Conservation (phyloP, 2,329 filamentous ascomycete genomes). For the Fonsecaea multimorphosa region DNA sequence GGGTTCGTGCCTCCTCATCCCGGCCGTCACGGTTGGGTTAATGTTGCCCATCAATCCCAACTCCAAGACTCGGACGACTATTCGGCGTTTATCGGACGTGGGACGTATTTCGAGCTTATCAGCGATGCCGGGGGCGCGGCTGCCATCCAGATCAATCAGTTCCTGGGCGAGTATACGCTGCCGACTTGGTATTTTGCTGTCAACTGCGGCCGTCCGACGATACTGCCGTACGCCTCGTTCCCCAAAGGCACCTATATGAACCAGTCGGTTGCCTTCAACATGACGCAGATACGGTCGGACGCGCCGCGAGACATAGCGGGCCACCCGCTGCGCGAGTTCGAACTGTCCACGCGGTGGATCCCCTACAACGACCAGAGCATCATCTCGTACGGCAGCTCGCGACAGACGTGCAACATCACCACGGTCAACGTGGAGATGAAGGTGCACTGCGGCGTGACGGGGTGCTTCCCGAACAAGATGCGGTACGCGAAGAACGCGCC, state of each 20-base stretch:
- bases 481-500: constrained; percentile 14
- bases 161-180: constrained; percentile 19
- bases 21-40: constrained; percentile 21
- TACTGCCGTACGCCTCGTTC: constrained; percentile 16
- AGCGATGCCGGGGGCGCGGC: background rate
- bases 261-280: constrained; percentile 19
- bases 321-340: constrained; percentile 18
- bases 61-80: constrained; percentile 6
- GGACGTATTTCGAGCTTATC: constrained; percentile 1
- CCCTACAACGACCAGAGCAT: constrained; percentile 6
- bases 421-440: constrained; percentile 23
- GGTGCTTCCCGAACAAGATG: constrained; percentile 21
- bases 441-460: constrained; percentile 12
- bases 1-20: constrained; percentile 1
- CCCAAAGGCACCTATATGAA: constrained; percentile 17
- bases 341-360: constrained; percentile 14
- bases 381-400: constrained; percentile 6
- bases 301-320: constrained; percentile 10
- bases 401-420: constrained; percentile 21
- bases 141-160: background rate
- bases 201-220: constrained; percentile 1
- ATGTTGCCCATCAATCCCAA: constrained; percentile 20
- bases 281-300: constrained; percentile 14
- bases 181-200: constrained; percentile 18
- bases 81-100: constrained; percentile 9